phyloP scores from a whole-genome alignment of 2,329 filamentous ascomycete genomes.

The Alternaria angustiovoidea region DNA sequence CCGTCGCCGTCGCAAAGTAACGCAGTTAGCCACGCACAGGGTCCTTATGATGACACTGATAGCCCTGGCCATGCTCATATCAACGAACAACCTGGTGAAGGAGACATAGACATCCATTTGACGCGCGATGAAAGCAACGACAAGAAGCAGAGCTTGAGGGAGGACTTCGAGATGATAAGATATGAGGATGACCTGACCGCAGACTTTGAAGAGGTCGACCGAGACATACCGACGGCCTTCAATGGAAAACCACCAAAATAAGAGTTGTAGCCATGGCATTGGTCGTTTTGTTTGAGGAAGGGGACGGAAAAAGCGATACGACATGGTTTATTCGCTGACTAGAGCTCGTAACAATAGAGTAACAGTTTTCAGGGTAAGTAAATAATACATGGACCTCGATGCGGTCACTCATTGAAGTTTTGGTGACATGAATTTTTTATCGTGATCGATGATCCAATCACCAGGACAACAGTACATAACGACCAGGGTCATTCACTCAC shows the following conservation, averaged over 20 bases:
- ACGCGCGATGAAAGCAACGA: background rate
- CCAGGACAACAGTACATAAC: background rate
- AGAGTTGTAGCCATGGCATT: background rate
- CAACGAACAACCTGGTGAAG: background rate
- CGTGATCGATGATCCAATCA: background rate
- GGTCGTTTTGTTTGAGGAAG: background rate
- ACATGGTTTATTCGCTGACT: background rate
- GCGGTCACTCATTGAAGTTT: background rate
- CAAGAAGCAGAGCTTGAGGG: background rate
- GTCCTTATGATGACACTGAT: background rate
- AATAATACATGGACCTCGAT: background rate
- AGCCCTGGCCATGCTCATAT: background rate
- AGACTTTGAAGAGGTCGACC: background rate
- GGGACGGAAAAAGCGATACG: background rate
- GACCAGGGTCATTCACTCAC: background rate
- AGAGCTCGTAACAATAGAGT: background rate
- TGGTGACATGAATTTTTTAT: background rate
- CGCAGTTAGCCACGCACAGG: background rate
- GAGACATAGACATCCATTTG: background rate
- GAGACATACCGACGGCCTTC: background rate
- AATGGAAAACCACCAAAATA: background rate
- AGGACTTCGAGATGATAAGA: background rate
- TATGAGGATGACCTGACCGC: background rate
- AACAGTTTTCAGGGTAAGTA: background rate
- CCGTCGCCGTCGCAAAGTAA: too few relatives aligned